Conservation (phyloP, 306 rosid species). For the Fagus sylvatica region DNA sequence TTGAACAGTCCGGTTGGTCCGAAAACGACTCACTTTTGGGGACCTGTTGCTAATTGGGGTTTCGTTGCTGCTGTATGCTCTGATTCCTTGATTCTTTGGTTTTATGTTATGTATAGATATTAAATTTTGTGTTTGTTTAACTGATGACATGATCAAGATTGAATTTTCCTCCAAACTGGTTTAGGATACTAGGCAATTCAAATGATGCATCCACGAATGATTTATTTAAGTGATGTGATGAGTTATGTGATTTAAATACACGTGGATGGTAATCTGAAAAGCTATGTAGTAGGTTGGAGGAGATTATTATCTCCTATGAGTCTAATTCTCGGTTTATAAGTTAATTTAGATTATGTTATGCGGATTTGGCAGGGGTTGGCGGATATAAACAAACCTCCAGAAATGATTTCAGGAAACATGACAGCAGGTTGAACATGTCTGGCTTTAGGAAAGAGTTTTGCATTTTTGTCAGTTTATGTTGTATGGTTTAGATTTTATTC, state of each 20-base stretch:
- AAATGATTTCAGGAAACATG: constrained; percentile 95
- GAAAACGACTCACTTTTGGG: constrained; percentile 97
- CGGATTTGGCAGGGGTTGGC: constrained; percentile 65
- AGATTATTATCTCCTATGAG: background rate
- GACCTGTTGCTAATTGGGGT: constrained; percentile 97
- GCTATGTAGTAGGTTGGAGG: no score
- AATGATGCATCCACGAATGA: no score
- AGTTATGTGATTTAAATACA: no score
- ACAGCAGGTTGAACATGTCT: constrained; percentile 62
- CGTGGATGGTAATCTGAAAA: no score
- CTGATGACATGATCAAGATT: background rate
- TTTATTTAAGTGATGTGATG: no score
- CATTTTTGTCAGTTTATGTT: background rate
- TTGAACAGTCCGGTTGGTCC: constrained; percentile 93
- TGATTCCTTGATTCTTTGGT: constrained; percentile 9
- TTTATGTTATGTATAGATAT: background rate
- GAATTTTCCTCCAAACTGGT: no score
- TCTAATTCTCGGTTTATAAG: background rate
- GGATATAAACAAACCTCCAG: constrained; percentile 90
- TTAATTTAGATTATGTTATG: constrained; percentile 13
- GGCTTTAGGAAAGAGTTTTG: constrained; percentile 1
- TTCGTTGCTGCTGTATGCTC: constrained; percentile 87
- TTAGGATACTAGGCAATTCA: no score
- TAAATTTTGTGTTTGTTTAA: background rate
- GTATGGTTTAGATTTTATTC: constrained; percentile 8